These are phyloP conservation scores for Linum usitatissimum DNA, from an alignment of 345 rosid species.

Conservation along the genomic window DNA sequence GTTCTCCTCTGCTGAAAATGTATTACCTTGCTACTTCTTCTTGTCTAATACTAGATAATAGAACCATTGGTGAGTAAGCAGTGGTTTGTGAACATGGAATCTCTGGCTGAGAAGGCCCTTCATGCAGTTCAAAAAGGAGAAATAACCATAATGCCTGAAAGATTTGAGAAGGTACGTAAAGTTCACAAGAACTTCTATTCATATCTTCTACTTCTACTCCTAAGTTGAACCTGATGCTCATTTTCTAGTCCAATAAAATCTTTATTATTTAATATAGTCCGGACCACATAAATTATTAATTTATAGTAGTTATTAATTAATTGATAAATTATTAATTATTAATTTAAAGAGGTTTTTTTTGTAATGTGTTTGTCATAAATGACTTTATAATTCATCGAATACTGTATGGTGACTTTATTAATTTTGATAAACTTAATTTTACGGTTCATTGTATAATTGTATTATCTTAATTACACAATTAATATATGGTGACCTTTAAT, in stretches of 20 bases:
- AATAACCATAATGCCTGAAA: constrained; percentile 71
- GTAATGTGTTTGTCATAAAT: too few species aligned
- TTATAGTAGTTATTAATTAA: too few species aligned
- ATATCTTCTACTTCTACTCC: not conserved
- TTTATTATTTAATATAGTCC: too few species aligned
- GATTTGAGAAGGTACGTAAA: constrained; percentile 79
- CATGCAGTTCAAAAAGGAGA: constrained; percentile 71
- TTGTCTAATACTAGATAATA: constrained; percentile 41
- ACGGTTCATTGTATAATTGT: too few species aligned
- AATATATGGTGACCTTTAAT: not conserved
- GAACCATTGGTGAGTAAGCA: constrained; percentile 95
- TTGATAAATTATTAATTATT: too few species aligned
- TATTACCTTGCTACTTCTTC: constrained; percentile 10
- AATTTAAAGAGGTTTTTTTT: too few species aligned
- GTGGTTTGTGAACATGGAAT: constrained; percentile 94
- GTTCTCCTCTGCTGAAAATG: constrained; percentile 12
- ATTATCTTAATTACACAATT: too few species aligned
- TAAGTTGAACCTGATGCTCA: not conserved
- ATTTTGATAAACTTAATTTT: too few species aligned
- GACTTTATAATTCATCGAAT: too few species aligned
- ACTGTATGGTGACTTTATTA: too few species aligned
- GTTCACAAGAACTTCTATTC: not conserved
- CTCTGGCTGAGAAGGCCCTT: constrained; percentile 94
- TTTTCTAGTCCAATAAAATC: not conserved
- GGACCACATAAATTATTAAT: too few species aligned